Base-by-base conservation (phyloP, 225 moss, liverwort and hornwort genomes). In the Straminergon stramineum region DNA sequence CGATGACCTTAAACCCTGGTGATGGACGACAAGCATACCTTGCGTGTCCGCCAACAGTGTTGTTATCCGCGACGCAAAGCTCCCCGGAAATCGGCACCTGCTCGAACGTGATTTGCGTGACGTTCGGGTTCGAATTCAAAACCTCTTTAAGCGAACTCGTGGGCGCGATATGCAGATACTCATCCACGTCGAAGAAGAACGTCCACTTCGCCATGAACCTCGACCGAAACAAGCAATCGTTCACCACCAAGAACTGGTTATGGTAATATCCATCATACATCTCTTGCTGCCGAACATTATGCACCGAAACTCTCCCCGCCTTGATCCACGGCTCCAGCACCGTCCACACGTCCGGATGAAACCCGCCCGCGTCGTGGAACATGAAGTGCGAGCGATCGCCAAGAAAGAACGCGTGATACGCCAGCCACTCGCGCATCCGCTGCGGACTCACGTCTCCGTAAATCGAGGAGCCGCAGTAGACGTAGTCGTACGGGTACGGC, bases 201-300 rank as follows among this genome's bases (percentile, higher is more conserved):
- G 94, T 94, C 95, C 95, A 95, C 17, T 92, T 92, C 4, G 94
- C 95, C 95, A 94, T 82, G 73, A 93, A 95, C 41, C 95, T 91
- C 45, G 95, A 93, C 35, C 94, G 90, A 56, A 92, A 93, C 55
- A 95, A 86, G 68, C 95, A 95, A 45, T 95, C 95, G 82, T 95
- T 95, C 48, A 95, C 94, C 41, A 94, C 89, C 79, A 95, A 48
- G 53, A 95, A 95, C 75, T 95, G 94, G 67, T 95, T 95, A 20
- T 95, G 93, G 60, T 94, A 95, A 5, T 94, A 94, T 11, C 88
- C 95, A 53, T 95, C 95, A 68, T 94, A 95, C 53, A 93, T 81
- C 43, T 93, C 95, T 86, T 95, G 94, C 84, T 95, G 93, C 35
- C 90, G 82, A 68, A 95, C 78, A 41, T 95, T 92, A 4, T 92